Base-by-base conservation (phyloP, 306 rosid genomes). In the Malus orientalis region DNA sequence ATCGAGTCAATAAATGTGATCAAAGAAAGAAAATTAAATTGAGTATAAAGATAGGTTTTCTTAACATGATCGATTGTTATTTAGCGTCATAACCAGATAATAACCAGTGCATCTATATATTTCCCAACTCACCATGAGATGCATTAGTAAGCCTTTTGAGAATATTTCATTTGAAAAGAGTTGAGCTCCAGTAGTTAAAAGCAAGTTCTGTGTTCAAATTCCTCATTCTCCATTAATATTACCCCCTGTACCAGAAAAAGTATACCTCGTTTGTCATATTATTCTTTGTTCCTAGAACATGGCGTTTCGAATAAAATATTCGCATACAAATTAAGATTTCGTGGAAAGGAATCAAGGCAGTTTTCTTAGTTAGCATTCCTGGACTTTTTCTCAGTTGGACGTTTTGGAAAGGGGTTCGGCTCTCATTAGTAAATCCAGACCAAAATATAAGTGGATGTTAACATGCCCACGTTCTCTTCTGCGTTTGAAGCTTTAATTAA, bases 391-490 rank as follows among this genome's bases (percentile, higher is more conserved):
- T 75, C 74, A 33, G 87, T 77, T 77, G 82, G 81, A 32, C 81
- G 89, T 85, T 82, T 64, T 30, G 44, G 61, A 49, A 19, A 22
- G 9, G 64, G 67, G 71, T 76, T 73, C 47, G 58, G 63, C 53
- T 29, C 8, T 10, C 23, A 71, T 16, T 57, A 63, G 57, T 73
- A 69, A 79, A 79, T 73, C 62, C 80, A 85, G 81, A 78, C 81
- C 54, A 40, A 71, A 7, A 12, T 67, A 16, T 42, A 63, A 79
- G 90, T 88, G 94, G 93, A 74, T 79, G 81, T 74, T 85, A 88
- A 88, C 94, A 75, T 88, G 94, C 91, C 79, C 72, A 66, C 71
- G 75, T 18, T 64, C 69, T 64, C 67, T 83, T 83, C 45, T 81
- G 68, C 69, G 63, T 20, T 83, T 73, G 32, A 38, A 82, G 70